A percentile compares a stretch with the other conserved stretches of the same genome.
Evolutionary conservation across 2,329 filamentous ascomycete species (phyloP).

Genomic region (Aspergillus flavus): DNA sequence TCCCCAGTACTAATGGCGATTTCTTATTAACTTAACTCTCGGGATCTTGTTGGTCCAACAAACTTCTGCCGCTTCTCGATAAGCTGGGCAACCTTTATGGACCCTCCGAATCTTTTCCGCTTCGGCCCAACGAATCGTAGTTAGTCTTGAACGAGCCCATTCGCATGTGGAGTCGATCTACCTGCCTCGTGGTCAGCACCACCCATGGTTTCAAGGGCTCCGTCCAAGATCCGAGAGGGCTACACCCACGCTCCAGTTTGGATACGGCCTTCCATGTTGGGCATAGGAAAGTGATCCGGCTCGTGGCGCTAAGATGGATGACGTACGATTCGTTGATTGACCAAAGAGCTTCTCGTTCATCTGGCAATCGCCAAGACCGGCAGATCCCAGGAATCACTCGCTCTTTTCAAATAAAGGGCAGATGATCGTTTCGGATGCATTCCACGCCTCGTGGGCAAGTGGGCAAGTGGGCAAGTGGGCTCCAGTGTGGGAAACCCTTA

Average conservation of each 20-base stretch:
- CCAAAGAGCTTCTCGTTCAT: constrained; percentile 17
- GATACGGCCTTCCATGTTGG: constrained; percentile 10
- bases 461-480: constrained; percentile 3
- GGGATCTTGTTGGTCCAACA: constrained; percentile 2
- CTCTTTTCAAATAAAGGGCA: constrained; percentile 13
- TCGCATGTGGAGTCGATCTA: constrained; percentile 21
- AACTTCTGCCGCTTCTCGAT: background rate
- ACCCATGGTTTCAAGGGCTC: constrained; percentile 20
- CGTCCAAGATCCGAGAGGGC: constrained; percentile 17
- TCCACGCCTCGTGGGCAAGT: constrained; percentile 6
- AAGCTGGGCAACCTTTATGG: background rate
- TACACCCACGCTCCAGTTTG: constrained; percentile 14
- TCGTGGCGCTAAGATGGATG: constrained; percentile 11
- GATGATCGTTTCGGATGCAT: constrained; percentile 13
- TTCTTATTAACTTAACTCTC: constrained; percentile 3
- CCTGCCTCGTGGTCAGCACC: constrained; percentile 23
- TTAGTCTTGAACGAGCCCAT: constrained; percentile 6
- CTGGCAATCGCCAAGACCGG: constrained; percentile 20
- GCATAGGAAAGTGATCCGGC: constrained; percentile 11
- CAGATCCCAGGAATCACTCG: constrained; percentile 19
- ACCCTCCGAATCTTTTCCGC: constrained; percentile 7
- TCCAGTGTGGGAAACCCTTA: constrained; percentile 4
- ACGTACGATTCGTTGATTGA: constrained; percentile 16
- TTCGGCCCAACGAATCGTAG: constrained; percentile 15
- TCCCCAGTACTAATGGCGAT: background rate